Evolutionary conservation across 2,329 filamentous ascomycete genomes (phyloP).

Genomic region (Fusarium sp.): DNA sequence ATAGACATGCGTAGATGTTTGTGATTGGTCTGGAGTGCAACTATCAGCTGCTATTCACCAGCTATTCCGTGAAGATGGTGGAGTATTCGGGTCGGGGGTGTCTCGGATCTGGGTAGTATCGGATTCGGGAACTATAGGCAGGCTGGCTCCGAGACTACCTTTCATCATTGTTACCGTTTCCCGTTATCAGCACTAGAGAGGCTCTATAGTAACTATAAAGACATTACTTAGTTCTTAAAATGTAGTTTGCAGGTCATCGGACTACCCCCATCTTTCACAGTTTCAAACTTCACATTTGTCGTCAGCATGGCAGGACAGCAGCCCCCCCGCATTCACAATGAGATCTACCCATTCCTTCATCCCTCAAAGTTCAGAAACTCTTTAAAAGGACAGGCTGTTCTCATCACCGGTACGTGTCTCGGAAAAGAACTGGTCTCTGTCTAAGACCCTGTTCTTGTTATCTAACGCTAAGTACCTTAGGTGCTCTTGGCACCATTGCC

Average conservation of each 20-base stretch:
- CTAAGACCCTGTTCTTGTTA: neutral
- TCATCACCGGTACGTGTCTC: neutral
- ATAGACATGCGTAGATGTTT: fast-evolving
- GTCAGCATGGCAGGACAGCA: neutral
- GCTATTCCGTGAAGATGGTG: neutral
- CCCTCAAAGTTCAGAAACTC: neutral
- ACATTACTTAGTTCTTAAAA: neutral
- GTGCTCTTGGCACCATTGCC: neutral
- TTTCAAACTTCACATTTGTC: neutral
- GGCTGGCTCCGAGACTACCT: neutral
- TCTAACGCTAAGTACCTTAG: neutral
- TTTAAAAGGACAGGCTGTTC: neutral
- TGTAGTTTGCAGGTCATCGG: neutral
- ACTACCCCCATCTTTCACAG: no score
- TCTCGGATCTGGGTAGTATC: neutral
- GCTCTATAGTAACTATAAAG: fast-evolving
- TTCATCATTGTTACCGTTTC: fast-evolving
- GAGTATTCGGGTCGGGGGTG: no score
- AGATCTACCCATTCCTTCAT: neutral
- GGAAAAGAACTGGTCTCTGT: neutral
- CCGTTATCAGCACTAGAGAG: fast-evolving
- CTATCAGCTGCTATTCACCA: fast-evolving
- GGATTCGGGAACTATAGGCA: neutral
- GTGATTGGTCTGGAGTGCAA: fast-evolving
- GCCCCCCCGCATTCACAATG: neutral